Evolutionary conservation across 2,329 filamentous ascomycete species (phyloP).

Genomic region (Exophiala bonariae): DNA sequence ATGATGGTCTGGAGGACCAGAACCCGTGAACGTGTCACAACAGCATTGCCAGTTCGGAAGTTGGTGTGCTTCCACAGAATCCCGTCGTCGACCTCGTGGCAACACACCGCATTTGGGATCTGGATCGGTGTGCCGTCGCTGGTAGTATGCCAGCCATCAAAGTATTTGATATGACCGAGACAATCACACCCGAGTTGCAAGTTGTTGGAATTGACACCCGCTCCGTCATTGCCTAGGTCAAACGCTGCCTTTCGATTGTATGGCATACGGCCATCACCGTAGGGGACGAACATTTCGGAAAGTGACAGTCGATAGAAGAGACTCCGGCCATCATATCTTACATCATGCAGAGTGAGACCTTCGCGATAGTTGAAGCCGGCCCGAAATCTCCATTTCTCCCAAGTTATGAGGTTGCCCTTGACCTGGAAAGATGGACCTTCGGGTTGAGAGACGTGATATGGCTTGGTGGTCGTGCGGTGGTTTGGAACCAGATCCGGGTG

Average conservation of each 20-base stretch:
- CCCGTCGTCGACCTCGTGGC: constrained; percentile 41
- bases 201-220: constrained; percentile 45
- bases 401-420: constrained; percentile 33
- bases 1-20: constrained; percentile 42
- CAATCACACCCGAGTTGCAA: constrained; percentile 46
- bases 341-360: constrained; percentile 43
- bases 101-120: constrained; percentile 44
- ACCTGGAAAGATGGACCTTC: constrained; percentile 37
- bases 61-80: constrained; percentile 45
- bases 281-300: constrained; percentile 48
- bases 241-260: constrained; percentile 46
- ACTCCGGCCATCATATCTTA: constrained; percentile 40
- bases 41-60: constrained; percentile 36
- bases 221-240: constrained; percentile 46
- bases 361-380: constrained; percentile 50
- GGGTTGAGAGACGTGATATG: constrained; percentile 38
- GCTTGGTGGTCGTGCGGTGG: constrained; percentile 37
- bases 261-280: constrained; percentile 42
- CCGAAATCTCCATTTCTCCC: constrained; percentile 47
- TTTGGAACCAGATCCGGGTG: constrained; percentile 34
- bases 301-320: constrained; percentile 45
- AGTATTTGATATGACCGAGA: constrained; percentile 45
- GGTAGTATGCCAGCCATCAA: constrained; percentile 41
- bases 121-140: constrained; percentile 36
- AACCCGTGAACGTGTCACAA: constrained; percentile 35